Evolutionary conservation across 345 rosid species (phyloP).

Genomic region (Linum tenue): DNA sequence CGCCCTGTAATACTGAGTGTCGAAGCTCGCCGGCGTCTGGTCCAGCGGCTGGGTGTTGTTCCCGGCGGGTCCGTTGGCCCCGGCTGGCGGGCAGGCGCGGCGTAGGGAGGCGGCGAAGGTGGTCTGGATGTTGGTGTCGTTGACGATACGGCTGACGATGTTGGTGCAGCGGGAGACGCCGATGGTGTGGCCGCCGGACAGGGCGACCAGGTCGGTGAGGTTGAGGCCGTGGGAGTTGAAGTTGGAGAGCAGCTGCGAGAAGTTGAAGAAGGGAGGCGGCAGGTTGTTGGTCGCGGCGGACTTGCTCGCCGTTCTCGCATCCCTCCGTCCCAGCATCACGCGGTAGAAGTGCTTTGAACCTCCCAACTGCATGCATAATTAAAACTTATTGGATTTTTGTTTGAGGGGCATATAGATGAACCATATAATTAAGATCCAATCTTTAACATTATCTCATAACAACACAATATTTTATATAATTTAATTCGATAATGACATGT

Average conservation of each 20-base stretch:
- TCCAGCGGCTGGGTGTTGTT: slow-evolving; percentile 34
- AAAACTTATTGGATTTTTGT: too few species aligned
- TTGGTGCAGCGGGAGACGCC: slow-evolving; percentile 39
- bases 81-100: slow-evolving; percentile 20
- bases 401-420: too few species aligned
- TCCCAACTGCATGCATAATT: slow-evolving; percentile 77
- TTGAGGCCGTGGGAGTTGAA: slow-evolving; percentile 67
- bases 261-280: slow-evolving; percentile 54
- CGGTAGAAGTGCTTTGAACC: slow-evolving; percentile 69
- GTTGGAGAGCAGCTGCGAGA: slow-evolving; percentile 44
- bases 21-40: slow-evolving; percentile 25
- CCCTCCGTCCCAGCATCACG: slow-evolving; percentile 86
- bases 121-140: slow-evolving; percentile 29
- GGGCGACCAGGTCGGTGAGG: too few species aligned
- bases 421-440: too few species aligned
- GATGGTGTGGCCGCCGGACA: slow-evolving; percentile 35
- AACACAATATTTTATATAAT: too few species aligned
- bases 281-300: slow-evolving; percentile 64
- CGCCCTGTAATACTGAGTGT: slow-evolving; percentile 28
- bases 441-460: too few species aligned
- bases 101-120: slow-evolving; percentile 21
- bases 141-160: slow-evolving; percentile 30
- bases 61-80: slow-evolving; percentile 18
- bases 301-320: slow-evolving; percentile 63
- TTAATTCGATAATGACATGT: too few species aligned